Evolutionary conservation across 148 eudicot genomes (phyloP).

Genomic region (Camellia sinensis): DNA sequence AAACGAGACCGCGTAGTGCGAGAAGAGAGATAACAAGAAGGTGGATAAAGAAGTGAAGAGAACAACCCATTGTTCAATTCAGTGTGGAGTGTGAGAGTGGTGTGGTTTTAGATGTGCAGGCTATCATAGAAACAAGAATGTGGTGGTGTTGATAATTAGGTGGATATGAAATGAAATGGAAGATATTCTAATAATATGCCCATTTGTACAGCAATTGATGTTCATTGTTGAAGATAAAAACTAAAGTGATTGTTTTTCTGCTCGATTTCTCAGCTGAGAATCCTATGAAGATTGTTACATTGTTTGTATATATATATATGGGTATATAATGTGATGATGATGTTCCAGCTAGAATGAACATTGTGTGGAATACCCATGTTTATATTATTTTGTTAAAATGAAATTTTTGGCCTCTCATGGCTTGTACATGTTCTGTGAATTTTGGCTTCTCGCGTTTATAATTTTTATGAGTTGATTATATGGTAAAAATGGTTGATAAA

Average conservation of each 20-base stretch:
- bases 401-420: background rate
- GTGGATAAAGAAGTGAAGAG: conserved; percentile 1
- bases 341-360: background rate
- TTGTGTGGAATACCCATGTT: background rate
- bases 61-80: conserved; percentile 11
- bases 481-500: too few species aligned
- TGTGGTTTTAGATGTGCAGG: background rate
- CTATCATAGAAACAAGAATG: background rate
- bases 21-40: conserved; percentile 10
- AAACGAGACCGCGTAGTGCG: background rate
- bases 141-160: background rate
- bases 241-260: background rate
- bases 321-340: too few species aligned
- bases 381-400: too few species aligned
- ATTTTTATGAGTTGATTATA: too few species aligned
- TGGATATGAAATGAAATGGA: background rate
- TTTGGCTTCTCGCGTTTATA: too few species aligned
- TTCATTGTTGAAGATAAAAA: conserved; percentile 2
- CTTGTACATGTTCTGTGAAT: background rate
- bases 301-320: background rate
- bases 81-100: background rate
- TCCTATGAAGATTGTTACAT: background rate
- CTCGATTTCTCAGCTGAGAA: background rate
- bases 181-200: background rate
- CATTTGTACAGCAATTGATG: background rate